phyloP scores from a whole-genome alignment of 1,284 basidiomycete species.

The Leccinum fallax region DNA sequence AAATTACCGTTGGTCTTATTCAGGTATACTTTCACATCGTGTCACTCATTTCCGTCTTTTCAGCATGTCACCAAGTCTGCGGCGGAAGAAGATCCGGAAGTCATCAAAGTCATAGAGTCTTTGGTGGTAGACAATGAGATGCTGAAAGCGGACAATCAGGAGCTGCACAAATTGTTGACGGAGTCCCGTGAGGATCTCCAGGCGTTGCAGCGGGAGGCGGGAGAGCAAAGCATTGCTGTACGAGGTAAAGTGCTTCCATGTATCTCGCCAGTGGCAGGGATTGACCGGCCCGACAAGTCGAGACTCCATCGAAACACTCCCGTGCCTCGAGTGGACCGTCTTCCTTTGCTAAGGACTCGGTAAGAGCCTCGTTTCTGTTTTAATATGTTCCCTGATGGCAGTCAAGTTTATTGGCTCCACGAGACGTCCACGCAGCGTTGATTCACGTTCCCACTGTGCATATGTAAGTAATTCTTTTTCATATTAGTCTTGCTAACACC shows the following conservation, averaged over 20 bases:
- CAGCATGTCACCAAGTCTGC: constrained; percentile 49
- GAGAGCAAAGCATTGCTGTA: constrained; percentile 61
- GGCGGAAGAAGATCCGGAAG: constrained; percentile 54
- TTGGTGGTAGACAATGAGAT: constrained; percentile 83
- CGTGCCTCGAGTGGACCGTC: constrained; percentile 45
- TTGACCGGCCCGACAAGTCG: constrained; percentile 32
- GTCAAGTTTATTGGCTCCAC: constrained; percentile 25
- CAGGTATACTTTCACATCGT: neutral
- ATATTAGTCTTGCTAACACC: constrained; percentile 11
- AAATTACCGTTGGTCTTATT: constrained; percentile 50
- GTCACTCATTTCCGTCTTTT: constrained; percentile 15
- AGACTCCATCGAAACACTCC: constrained; percentile 44
- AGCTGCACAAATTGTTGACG: constrained; percentile 71
- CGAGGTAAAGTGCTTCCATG: constrained; percentile 38
- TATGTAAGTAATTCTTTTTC: constrained; percentile 43
- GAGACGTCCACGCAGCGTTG: constrained; percentile 37
- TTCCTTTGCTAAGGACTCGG: constrained; percentile 40
- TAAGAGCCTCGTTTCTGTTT: constrained; percentile 22
- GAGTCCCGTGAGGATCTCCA: constrained; percentile 80
- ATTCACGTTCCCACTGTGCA: constrained; percentile 36
- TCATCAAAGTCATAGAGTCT: constrained; percentile 73
- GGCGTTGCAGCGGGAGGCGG: constrained; percentile 69
- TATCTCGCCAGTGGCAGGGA: neutral
- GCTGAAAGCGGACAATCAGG: constrained; percentile 78
- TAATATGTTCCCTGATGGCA: constrained; percentile 11